A percentile compares a stretch with the other conserved stretches of the same genome.
Evolutionary conservation across 1,284 basidiomycete genomes (phyloP).

Genomic region (Sporisorium exsertum): DNA sequence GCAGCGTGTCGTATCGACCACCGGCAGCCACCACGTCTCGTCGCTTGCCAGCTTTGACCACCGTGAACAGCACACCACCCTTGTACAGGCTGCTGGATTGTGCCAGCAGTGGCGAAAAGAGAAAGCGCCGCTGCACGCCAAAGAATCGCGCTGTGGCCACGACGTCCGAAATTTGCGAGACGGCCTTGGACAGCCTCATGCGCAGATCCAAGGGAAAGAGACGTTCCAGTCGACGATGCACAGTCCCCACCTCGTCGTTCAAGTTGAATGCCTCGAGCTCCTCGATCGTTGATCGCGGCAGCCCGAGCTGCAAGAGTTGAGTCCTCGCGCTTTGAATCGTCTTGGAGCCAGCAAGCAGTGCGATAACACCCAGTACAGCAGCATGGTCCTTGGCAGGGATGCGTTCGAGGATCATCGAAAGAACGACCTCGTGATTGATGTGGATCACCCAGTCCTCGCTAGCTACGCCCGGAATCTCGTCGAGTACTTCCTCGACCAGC

Average conservation of each 20-base stretch:
- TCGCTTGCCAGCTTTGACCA: slow-evolving; percentile 76
- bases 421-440: slow-evolving; percentile 63
- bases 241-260: slow-evolving; percentile 54
- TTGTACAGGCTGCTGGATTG: slow-evolving; percentile 75
- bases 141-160: slow-evolving; percentile 76
- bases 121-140: slow-evolving; percentile 76
- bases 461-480: slow-evolving; percentile 62
- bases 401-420: slow-evolving; percentile 60
- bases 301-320: slow-evolving; percentile 55
- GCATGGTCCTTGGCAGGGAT: slow-evolving; percentile 61
- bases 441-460: slow-evolving; percentile 64
- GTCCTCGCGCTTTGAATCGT: slow-evolving; percentile 50
- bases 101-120: slow-evolving; percentile 79
- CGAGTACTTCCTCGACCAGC: slow-evolving; percentile 64
- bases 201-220: slow-evolving; percentile 57
- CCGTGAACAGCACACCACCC: slow-evolving; percentile 80
- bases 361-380: slow-evolving; percentile 47
- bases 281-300: slow-evolving; percentile 62
- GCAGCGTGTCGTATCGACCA: slow-evolving; percentile 82
- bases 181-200: slow-evolving; percentile 64
- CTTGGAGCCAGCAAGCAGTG: slow-evolving; percentile 43
- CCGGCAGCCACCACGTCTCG: slow-evolving; percentile 81
- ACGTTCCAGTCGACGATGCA: slow-evolving; percentile 47
- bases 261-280: slow-evolving; percentile 64
- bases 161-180: slow-evolving; percentile 76